Evolutionary conservation across 805 yeast genomes (phyloP), one percentile per base, ranked within the genome.

Genomic region (Candida corydali): DNA sequence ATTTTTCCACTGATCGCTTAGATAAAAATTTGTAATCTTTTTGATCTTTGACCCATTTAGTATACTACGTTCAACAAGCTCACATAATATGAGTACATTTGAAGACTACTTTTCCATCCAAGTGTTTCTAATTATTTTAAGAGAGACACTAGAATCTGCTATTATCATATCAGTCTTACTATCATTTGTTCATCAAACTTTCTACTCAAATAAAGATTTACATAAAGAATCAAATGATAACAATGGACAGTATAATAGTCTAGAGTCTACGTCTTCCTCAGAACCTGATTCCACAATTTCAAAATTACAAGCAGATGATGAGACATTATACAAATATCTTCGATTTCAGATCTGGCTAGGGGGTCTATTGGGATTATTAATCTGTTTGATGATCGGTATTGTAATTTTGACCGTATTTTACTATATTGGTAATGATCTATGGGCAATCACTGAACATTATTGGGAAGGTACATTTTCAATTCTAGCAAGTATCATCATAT

Each of bases 61-160:
- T 5, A 26, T 4, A 8, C 17, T 14, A 17, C 8, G 25, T 6
- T 19, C 28, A 18, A 7, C 5, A 5, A n/a, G n/a, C n/a, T n/a
- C n/a, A n/a, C n/a, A n/a, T n/a, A n/a, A 25, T 3, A 39, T 39
- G 42, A 20, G 24, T 20, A 15, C 35, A 14, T 40, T 52, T 8
- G 51, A 43, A 31, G 69, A 75, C 30, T 65, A 69, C 38, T 83
- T 83, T 57, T 82, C 87, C 2, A 75, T 81, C 34, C 87, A 82
- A 60, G 78, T 82, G 23, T 83, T 82, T 52, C 79, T 83, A 54
- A 83, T 83, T 36, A 79, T 82, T 24, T 56, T 83, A 17, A 64
- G 93, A 49, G 93, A 83, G 52, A 80, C 89, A 0, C 53, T 83
- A 36, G 93, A 83, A 58, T 78, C 80, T 53, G 82, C 85, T n/a